Evolutionary conservation across 768 basidiomycete genomes (phyloP).

Genomic region (Lactifluus echinatus): DNA sequence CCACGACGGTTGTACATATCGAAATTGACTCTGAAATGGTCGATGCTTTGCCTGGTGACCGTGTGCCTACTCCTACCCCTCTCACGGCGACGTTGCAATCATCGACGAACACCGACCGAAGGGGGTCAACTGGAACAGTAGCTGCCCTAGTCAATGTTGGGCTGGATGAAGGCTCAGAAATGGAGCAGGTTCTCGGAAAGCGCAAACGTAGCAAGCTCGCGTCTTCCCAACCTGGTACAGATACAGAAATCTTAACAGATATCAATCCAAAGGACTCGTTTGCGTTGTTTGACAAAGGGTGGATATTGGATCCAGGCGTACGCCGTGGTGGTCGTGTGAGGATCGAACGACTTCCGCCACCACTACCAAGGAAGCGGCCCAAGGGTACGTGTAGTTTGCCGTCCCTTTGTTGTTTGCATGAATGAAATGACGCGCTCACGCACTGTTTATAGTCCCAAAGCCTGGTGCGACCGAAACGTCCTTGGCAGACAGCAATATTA

Average conservation of each 20-base stretch:
- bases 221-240: conserved; percentile 28
- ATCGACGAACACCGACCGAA: not conserved
- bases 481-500: not conserved
- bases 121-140: not conserved
- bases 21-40: conserved; percentile 21
- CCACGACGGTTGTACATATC: not conserved
- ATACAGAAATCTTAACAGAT: conserved; percentile 55
- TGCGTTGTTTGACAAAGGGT: conserved; percentile 75
- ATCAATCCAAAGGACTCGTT: conserved; percentile 70
- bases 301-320: conserved; percentile 75
- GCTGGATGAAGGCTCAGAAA: not conserved
- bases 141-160: not conserved
- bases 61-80: conserved; percentile 37
- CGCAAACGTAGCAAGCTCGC: conserved; percentile 14
- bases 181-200: conserved; percentile 13
- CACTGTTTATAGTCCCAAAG: not conserved
- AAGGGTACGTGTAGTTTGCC: conserved; percentile 45
- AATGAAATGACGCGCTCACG: conserved; percentile 7
- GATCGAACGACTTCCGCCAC: conserved; percentile 36
- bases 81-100: not conserved
- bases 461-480: not conserved
- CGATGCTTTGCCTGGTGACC: conserved; percentile 38
- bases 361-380: conserved; percentile 33
- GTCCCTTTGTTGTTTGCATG: conserved; percentile 21
- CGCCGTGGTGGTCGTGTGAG: conserved; percentile 51